Evolutionary conservation across 352 stramenopile genomes (phyloP).

Genomic region (Globisporangium mamillatum): DNA sequence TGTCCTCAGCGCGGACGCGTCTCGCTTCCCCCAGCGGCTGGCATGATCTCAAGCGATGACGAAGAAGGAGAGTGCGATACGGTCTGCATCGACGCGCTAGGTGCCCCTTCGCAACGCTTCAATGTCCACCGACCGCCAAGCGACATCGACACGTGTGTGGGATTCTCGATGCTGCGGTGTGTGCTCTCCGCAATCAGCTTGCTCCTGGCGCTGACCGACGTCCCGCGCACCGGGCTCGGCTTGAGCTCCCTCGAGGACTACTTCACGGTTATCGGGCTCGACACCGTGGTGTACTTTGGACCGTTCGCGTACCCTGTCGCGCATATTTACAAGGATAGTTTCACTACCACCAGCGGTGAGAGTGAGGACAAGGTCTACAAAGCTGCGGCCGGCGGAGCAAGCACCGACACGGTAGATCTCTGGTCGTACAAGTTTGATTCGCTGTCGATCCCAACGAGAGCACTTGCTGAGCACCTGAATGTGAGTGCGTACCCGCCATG

Average conservation of each 20-base stretch:
- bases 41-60: not conserved
- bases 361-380: conserved; percentile 4
- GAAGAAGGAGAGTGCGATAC: not conserved
- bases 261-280: conserved; percentile 24
- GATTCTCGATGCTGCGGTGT: conserved; percentile 26
- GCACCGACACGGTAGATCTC: conserved; percentile 12
- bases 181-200: conserved; percentile 34
- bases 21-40: too few species aligned
- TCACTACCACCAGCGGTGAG: not conserved
- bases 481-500: conserved; percentile 12
- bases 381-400: conserved; percentile 4
- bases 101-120: not conserved
- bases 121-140: not conserved
- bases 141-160: conserved; percentile 15
- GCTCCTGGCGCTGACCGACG: conserved; percentile 39
- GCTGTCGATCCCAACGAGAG: conserved; percentile 21
- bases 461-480: conserved; percentile 15
- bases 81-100: not conserved
- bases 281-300: conserved; percentile 36
- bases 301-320: conserved; percentile 40
- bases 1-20: not conserved
- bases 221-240: conserved; percentile 48
- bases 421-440: conserved; percentile 45
- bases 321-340: conserved; percentile 24
- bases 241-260: conserved; percentile 22